Evolutionary conservation across 768 basidiomycete genomes (phyloP).

Genomic region (Phanerochaete carnosa): DNA sequence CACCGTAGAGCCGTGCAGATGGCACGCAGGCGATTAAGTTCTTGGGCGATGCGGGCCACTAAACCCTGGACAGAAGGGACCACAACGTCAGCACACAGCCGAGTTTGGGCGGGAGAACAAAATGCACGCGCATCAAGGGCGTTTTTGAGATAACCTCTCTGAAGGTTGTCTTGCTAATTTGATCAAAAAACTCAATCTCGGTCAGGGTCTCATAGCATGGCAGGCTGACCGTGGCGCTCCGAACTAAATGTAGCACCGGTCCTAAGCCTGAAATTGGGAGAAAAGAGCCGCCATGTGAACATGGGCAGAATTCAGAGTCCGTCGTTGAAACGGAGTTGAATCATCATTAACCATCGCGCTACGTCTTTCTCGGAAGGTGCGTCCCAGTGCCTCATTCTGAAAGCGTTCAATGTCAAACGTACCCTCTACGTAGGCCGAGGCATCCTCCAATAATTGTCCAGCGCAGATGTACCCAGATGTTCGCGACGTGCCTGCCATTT

Average conservation of each 20-base stretch:
- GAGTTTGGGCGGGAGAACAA: constrained; percentile 6
- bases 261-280: not conserved
- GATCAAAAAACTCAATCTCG: constrained; percentile 11
- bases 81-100: constrained; percentile 2
- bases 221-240: constrained; percentile 6
- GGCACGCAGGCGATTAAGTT: constrained; percentile 12
- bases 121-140: not conserved
- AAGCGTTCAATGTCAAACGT: not conserved
- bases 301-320: not conserved
- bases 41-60: not conserved
- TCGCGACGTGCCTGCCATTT: not conserved
- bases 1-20: constrained; percentile 6
- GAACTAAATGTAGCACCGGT: constrained; percentile 1
- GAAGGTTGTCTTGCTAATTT: constrained; percentile 13
- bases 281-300: not conserved
- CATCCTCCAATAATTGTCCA: not conserved
- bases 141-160: constrained; percentile 9
- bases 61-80: not conserved
- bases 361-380: constrained; percentile 7
- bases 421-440: not conserved
- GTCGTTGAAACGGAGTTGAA: constrained; percentile 4
- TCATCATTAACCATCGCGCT: constrained; percentile 2
- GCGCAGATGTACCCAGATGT: not conserved
- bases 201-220: constrained; percentile 3
- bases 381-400: constrained; percentile 1